Percentiles rank a stretch among this genome's conserved stretches.
These are phyloP conservation scores for Strobilomyces confusus DNA, from an alignment of 768 basidiomycete species.

Conservation along the genomic window DNA sequence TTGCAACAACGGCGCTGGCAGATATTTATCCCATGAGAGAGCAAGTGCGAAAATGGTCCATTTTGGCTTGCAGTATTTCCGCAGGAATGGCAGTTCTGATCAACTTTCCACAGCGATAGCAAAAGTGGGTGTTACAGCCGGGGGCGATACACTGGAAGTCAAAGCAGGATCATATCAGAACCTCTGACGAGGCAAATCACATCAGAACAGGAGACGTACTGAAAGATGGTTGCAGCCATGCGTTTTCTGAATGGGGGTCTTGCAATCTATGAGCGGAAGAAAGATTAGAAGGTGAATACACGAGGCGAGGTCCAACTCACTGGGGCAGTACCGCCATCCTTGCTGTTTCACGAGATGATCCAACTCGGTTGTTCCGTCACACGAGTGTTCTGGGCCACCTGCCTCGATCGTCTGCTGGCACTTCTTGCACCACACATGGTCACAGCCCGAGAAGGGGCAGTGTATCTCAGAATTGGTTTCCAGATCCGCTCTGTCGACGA, in stretches of 20 bases:
- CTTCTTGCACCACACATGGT: conserved; percentile 55
- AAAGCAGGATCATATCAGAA: neutral
- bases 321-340: conserved; percentile 65
- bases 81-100: conserved; percentile 38
- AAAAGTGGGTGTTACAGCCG: conserved; percentile 57
- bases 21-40: conserved; percentile 13
- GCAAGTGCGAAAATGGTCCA: conserved; percentile 33
- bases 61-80: conserved; percentile 32
- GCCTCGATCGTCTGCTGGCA: conserved; percentile 43
- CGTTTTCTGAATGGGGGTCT: conserved; percentile 48
- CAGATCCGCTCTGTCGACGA: conserved; percentile 49
- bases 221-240: conserved; percentile 59
- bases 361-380: conserved; percentile 54
- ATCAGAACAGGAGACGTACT: conserved; percentile 31
- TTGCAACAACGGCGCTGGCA: neutral
- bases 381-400: conserved; percentile 45
- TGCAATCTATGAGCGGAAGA: conserved; percentile 32
- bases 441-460: conserved; percentile 49
- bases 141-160: conserved; percentile 46
- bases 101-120: conserved; percentile 44
- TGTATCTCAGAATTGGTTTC: conserved; percentile 36
- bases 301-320: conserved; percentile 24
- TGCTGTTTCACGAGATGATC: conserved; percentile 45
- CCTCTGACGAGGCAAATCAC: neutral
- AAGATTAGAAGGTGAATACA: neutral